Evolutionary conservation across 345 rosid species (phyloP).

Genomic region (Excoecaria cochinchinensis): DNA sequence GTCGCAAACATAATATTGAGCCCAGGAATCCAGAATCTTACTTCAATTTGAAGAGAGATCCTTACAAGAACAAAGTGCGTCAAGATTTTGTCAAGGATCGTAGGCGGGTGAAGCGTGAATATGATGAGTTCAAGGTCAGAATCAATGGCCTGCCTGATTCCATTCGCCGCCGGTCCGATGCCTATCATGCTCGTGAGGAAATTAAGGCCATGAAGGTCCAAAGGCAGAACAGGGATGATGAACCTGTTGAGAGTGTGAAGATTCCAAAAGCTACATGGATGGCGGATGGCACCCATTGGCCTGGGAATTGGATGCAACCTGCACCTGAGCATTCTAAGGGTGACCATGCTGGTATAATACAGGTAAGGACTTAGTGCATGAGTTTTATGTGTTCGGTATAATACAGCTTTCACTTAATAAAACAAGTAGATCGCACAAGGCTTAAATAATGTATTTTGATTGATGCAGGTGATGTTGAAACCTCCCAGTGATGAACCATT

Average conservation of each 20-base stretch:
- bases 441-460: constrained; percentile 1
- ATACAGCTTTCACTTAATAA: background rate
- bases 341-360: constrained; percentile 94
- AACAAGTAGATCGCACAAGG: background rate
- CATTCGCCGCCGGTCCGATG: constrained; percentile 94
- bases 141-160: constrained; percentile 90
- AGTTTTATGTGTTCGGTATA: background rate
- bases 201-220: constrained; percentile 92
- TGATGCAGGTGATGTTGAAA: constrained; percentile 86
- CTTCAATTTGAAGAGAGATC: constrained; percentile 89
- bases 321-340: constrained; percentile 72
- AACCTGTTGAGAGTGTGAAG: constrained; percentile 67
- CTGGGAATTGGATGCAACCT: constrained; percentile 86
- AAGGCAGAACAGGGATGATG: constrained; percentile 75
- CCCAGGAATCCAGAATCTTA: constrained; percentile 97
- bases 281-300: constrained; percentile 99
- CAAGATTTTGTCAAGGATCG: constrained; percentile 93
- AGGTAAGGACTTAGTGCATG: constrained; percentile 43
- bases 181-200: constrained; percentile 92
- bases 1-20: constrained; percentile 88
- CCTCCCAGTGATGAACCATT: constrained; percentile 95
- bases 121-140: constrained; percentile 96
- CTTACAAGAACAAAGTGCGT: constrained; percentile 88
- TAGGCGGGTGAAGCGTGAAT: constrained; percentile 90
- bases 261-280: constrained; percentile 97